These are phyloP conservation scores for Cladosporium sp. DNA, from an alignment of 2,329 filamentous ascomycete species.

Conservation along the genomic window DNA sequence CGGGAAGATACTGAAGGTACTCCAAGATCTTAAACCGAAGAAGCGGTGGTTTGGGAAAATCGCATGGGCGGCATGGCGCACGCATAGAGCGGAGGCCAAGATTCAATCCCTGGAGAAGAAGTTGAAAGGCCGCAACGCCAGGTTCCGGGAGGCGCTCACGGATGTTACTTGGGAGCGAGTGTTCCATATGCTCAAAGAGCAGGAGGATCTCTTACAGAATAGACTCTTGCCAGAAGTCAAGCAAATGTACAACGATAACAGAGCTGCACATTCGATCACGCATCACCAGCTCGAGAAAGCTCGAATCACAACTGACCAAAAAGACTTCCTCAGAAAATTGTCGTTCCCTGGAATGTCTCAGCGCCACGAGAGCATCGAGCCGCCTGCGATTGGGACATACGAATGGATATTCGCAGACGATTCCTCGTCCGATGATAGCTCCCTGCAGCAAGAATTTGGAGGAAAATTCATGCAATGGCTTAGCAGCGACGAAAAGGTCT, in stretches of 20 bases:
- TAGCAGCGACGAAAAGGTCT: not conserved
- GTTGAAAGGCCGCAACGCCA: not conserved
- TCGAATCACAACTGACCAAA: not conserved
- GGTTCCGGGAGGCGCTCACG: not conserved
- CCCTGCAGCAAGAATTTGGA: not conserved
- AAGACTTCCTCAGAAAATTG: not conserved
- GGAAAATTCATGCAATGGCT: not conserved
- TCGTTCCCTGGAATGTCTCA: not conserved
- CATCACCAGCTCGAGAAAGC: not conserved
- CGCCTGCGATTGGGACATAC: not conserved
- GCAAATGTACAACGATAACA: too few species aligned
- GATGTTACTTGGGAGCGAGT: not conserved
- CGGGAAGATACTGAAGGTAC: not conserved
- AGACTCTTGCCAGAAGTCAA: too few species aligned
- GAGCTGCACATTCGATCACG: not conserved
- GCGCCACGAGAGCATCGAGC: not conserved
- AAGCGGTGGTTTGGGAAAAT: too few species aligned
- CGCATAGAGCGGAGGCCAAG: not conserved
- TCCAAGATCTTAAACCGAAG: not conserved
- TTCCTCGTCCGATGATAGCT: not conserved
- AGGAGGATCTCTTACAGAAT: not conserved
- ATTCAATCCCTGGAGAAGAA: not conserved
- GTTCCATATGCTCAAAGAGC: not conserved
- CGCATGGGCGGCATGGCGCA: not conserved
- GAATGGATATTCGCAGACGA: not conserved